Base-by-base conservation (phyloP, 108 stramenopile genomes). In the Skeletonema marinoi region DNA sequence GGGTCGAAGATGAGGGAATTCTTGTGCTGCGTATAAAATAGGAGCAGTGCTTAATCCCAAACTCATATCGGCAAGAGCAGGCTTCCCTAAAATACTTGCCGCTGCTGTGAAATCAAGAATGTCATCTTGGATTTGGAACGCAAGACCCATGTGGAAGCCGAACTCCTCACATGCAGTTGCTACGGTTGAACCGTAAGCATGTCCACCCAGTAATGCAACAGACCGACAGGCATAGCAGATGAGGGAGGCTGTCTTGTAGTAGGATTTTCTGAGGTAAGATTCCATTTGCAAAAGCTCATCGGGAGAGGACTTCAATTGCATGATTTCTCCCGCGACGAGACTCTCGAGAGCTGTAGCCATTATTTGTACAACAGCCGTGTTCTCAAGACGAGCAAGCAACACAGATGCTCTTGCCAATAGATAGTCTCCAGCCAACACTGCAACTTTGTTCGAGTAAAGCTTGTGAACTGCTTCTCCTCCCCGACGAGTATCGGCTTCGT, bases 401-500 rank as follows among this genome's bases (percentile, higher is more conserved):
- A 97, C 96, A 54, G 97, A 97, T 10, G 98, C 98, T 6, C 97
- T 73, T 14, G 97, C 98, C 4, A 98, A 71, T 0, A 98, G 80
- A 77, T 97, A 98, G 71, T 98, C 98, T 7, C 98, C 98, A n/a
- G 97, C 97, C n/a, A 98, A 85, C 14, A 98, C 97, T 0, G 98
- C 98, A 41, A 98, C 98, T 84, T 98, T 98, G 86, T 98, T 98
- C 38, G 96, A 96, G 69, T 97, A 98, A n/a, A 98, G 88, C 87
- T 97, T 97, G 89, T 98, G 98, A 6, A 98, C 97, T 13, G 97
- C 96, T 79, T 94, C 90, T 17, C 97, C 98, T 10, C 98, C 98
- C 25, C 98, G 80, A 41, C 98, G 88, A 29, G 95, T 97, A 32
- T 98, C 97, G 63, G 98, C 97, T 85, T 98, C 98, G 65, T 98